Conservation (phyloP, 2,329 filamentous ascomycete species). For the Aspergillus glaucus region DNA sequence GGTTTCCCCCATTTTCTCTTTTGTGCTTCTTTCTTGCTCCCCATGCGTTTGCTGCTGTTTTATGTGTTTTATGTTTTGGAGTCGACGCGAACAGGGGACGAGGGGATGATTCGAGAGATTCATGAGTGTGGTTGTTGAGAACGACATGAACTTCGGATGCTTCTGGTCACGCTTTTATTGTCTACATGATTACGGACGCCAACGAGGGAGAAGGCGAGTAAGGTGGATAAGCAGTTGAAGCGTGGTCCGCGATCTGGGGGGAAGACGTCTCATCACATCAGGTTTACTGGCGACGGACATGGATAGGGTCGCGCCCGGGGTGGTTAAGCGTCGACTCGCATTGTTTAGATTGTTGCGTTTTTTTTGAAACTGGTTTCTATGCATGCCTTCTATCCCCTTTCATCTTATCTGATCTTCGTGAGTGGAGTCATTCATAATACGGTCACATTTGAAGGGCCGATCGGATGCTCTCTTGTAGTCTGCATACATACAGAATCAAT, state of each 20-base stretch:
- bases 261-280: constrained; percentile 9
- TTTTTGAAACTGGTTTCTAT: constrained; percentile 8
- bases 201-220: not conserved
- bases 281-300: constrained; percentile 36
- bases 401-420: not conserved
- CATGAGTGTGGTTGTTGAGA: not conserved
- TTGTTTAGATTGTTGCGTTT: constrained; percentile 13
- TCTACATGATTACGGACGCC: constrained; percentile 1
- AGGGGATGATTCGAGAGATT: constrained; percentile 12
- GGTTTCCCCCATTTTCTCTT: constrained; percentile 4
- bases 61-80: constrained; percentile 5
- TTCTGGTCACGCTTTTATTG: constrained; percentile 8
- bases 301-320: constrained; percentile 44
- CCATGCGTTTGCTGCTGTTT: constrained; percentile 6
- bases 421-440: not conserved
- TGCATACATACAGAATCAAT: too few species aligned
- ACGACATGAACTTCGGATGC: constrained; percentile 1
- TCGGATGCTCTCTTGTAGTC: too few species aligned
- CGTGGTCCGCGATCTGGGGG: constrained; percentile 1
- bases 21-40: constrained; percentile 9
- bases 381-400: not conserved
- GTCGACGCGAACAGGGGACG: constrained; percentile 25
- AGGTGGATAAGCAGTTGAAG: not conserved
- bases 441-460: not conserved
- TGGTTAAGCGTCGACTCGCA: constrained; percentile 37